phyloP scores from a whole-genome alignment of 2,329 filamentous ascomycete species.

The Botrytis fragariae region DNA sequence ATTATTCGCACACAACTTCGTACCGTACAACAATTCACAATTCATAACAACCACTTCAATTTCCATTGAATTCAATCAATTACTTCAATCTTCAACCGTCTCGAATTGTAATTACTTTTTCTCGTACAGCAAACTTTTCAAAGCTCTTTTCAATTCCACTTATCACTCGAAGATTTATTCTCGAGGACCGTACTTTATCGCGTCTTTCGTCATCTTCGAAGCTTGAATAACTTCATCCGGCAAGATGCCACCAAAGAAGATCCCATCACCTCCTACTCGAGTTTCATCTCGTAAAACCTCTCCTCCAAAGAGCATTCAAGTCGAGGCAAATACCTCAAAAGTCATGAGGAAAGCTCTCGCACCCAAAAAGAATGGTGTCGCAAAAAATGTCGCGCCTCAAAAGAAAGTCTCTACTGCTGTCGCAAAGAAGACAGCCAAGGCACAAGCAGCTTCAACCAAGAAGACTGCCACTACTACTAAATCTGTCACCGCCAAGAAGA shows the following conservation, averaged over 20 bases:
- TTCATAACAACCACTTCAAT: background rate
- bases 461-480: slow-evolving; percentile 11
- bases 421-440: slow-evolving; percentile 15
- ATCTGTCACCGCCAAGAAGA: slow-evolving; percentile 11
- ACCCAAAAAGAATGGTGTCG: slow-evolving; percentile 7
- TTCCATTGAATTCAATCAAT: background rate
- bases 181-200: background rate
- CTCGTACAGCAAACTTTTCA: background rate
- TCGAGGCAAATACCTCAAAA: slow-evolving; percentile 10
- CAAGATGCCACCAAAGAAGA: slow-evolving; percentile 16
- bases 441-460: slow-evolving; percentile 3
- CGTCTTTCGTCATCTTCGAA: slow-evolving; percentile 1
- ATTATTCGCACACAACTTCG: slow-evolving; percentile 10
- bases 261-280: slow-evolving; percentile 14
- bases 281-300: slow-evolving; percentile 11
- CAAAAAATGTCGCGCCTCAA: slow-evolving; percentile 20
- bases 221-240: background rate
- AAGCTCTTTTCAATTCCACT: background rate
- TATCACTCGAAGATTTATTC: slow-evolving; percentile 5
- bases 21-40: background rate
- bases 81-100: background rate
- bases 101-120: background rate
- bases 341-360: slow-evolving; percentile 9
- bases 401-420: slow-evolving; percentile 32
- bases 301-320: background rate